phyloP scores from a whole-genome alignment of 345 rosid genomes.

The Zanthoxylum bungeanum region DNA sequence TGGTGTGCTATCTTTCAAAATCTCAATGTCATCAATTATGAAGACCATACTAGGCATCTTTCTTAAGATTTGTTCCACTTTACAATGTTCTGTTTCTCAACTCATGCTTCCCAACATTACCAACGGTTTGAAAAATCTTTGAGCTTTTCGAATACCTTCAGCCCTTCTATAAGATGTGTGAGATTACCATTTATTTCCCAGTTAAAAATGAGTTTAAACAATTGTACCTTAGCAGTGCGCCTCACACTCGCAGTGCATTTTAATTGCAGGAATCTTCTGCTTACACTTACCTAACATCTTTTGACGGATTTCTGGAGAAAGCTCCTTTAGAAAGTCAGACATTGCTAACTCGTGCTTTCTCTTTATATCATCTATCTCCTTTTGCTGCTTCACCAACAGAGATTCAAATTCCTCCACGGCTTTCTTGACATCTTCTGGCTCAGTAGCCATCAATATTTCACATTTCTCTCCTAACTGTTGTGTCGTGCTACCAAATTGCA shows the following conservation, averaged over 20 bases:
- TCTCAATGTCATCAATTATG: background rate
- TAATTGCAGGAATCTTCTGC: slow-evolving; percentile 28
- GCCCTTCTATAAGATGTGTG: background rate
- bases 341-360: slow-evolving; percentile 54
- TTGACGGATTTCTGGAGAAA: slow-evolving; percentile 47
- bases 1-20: background rate
- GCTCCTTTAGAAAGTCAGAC: slow-evolving; percentile 53
- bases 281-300: slow-evolving; percentile 45
- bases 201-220: background rate
- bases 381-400: slow-evolving; percentile 58
- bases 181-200: background rate
- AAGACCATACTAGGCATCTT: background rate
- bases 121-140: background rate
- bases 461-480: slow-evolving; percentile 1
- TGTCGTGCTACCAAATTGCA: slow-evolving; percentile 5
- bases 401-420: slow-evolving; percentile 53
- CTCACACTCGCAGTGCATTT: background rate
- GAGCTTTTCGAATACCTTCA: background rate
- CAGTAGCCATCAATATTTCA: slow-evolving; percentile 1
- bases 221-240: background rate
- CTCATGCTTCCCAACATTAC: background rate
- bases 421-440: slow-evolving; percentile 29
- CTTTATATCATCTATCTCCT: slow-evolving; percentile 62
- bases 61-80: background rate
- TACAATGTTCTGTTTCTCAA: background rate